Conservation (phyloP, 495 filamentous ascomycete genomes). For the Diplogelasinospora grovesii region DNA sequence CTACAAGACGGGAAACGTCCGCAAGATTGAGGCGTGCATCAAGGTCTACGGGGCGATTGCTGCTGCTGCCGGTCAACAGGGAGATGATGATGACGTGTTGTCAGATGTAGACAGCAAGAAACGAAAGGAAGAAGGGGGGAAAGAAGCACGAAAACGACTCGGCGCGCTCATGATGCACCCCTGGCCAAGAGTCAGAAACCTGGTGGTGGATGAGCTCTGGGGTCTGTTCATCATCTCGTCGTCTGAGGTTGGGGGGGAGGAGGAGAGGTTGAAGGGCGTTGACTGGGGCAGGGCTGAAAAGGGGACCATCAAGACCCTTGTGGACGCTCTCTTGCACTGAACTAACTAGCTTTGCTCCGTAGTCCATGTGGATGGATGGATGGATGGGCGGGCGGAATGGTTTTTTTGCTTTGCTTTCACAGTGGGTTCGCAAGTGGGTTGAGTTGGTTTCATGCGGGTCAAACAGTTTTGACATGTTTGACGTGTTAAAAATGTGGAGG, state of each 20-base stretch:
- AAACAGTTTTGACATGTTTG: too few species aligned
- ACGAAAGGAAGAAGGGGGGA: conserved; percentile 20
- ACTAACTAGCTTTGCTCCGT: too few species aligned
- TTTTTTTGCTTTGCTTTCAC: too few species aligned
- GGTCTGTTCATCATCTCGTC: too few species aligned
- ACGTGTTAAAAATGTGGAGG: too few species aligned
- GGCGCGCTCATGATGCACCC: conserved; percentile 40
- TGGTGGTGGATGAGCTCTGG: conserved; percentile 45
- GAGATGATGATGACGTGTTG: conserved; percentile 2
- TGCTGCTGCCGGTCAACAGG: conserved; percentile 7
- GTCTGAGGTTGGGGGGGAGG: conserved; percentile 1
- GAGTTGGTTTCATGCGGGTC: too few species aligned
- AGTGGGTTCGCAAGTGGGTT: too few species aligned
- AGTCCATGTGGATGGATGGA: too few species aligned
- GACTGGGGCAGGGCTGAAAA: conserved; percentile 41
- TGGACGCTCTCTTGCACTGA: conserved; percentile 27
- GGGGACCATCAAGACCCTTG: conserved; percentile 21
- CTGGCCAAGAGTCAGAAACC: conserved; percentile 37
- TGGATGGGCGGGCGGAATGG: too few species aligned
- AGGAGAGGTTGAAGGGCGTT: conserved; percentile 25
- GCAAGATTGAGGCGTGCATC: conserved; percentile 70
- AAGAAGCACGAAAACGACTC: conserved; percentile 38
- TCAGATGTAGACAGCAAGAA: too few species aligned
- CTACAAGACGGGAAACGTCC: conserved; percentile 72
- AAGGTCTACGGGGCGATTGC: conserved; percentile 66